Evolutionary conservation across 2,329 filamentous ascomycete species (phyloP).

Genomic region (Fusarium verticillioides): DNA sequence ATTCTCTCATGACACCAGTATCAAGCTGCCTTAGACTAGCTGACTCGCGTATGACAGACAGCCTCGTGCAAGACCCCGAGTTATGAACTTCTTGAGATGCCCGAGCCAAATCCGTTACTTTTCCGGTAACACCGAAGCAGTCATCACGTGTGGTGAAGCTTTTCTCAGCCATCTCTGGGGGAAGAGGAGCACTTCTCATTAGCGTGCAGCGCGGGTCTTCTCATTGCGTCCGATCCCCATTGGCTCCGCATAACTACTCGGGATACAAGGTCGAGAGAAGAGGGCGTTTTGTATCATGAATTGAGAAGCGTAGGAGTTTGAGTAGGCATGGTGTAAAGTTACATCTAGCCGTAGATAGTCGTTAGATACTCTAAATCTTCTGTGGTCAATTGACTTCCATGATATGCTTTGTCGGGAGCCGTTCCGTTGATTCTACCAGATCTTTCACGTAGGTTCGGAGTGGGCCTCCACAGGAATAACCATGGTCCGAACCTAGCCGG

Average conservation of each 20-base stretch:
- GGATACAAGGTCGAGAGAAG: not conserved
- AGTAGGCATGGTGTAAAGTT: no score
- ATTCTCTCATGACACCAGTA: not conserved
- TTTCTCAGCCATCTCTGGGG: slow-evolving; percentile 28
- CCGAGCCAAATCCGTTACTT: slow-evolving; percentile 19
- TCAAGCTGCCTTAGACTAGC: not conserved
- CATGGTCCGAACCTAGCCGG: slow-evolving; percentile 47
- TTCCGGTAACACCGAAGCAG: slow-evolving; percentile 25
- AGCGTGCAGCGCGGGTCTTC: slow-evolving; percentile 20
- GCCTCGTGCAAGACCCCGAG: not conserved
- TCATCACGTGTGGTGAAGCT: slow-evolving; percentile 29
- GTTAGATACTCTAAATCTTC: not conserved
- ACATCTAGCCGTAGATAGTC: not conserved
- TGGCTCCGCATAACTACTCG: slow-evolving; percentile 23
- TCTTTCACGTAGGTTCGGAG: slow-evolving; percentile 27
- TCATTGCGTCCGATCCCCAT: slow-evolving; percentile 25
- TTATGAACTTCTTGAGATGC: not conserved
- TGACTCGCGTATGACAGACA: not conserved
- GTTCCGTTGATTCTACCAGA: slow-evolving; percentile 13
- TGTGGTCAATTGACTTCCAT: not conserved
- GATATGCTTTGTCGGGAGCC: not conserved
- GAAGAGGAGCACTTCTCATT: slow-evolving; percentile 9
- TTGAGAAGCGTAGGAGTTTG: not conserved
- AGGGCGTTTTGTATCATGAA: not conserved
- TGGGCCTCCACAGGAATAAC: slow-evolving; percentile 41